These are phyloP conservation scores for Metschnikowia cubensis DNA, from an alignment of 805 yeast genomes.

Conservation along the genomic window DNA sequence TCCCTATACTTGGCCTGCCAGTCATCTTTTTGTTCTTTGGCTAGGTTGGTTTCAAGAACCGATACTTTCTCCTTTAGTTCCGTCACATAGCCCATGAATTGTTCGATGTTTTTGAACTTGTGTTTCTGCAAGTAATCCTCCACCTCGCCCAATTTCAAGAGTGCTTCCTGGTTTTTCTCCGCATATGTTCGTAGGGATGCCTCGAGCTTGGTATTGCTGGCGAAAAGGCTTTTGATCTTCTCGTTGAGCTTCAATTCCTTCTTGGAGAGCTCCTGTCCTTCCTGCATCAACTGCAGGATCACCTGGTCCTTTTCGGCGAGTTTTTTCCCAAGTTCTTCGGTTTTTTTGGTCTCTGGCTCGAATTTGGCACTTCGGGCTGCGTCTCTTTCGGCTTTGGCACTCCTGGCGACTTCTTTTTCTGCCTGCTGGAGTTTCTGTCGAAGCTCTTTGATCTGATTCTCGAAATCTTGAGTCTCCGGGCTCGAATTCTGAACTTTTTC, in stretches of 20 bases:
- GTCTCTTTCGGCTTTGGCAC: neutral
- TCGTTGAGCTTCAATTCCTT: slow-evolving; percentile 68
- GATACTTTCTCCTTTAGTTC: slow-evolving; percentile 14
- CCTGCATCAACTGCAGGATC: slow-evolving; percentile 63
- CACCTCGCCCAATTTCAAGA: slow-evolving; percentile 36
- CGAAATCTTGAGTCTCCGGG: neutral
- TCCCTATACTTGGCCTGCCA: slow-evolving; percentile 27
- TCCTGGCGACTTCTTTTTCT: neutral
- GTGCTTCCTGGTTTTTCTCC: slow-evolving; percentile 28
- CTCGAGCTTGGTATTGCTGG: slow-evolving; percentile 29
- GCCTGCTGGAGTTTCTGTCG: neutral
- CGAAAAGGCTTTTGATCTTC: slow-evolving; percentile 57
- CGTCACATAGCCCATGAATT: slow-evolving; percentile 22
- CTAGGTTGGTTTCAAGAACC: slow-evolving; percentile 17
- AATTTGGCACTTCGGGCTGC: neutral
- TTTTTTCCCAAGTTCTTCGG: slow-evolving; percentile 22
- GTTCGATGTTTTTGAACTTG: slow-evolving; percentile 27
- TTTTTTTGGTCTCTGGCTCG: neutral
- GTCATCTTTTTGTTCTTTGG: slow-evolving; percentile 16
- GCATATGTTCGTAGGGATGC: slow-evolving; percentile 25
- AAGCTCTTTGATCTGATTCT: neutral
- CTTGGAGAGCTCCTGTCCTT: slow-evolving; percentile 69
- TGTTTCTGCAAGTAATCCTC: slow-evolving; percentile 28
- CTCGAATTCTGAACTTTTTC: neutral
- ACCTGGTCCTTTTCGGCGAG: slow-evolving; percentile 52